phyloP scores from a whole-genome alignment of 768 basidiomycete species.

The Holtermanniella nyarrowii region DNA sequence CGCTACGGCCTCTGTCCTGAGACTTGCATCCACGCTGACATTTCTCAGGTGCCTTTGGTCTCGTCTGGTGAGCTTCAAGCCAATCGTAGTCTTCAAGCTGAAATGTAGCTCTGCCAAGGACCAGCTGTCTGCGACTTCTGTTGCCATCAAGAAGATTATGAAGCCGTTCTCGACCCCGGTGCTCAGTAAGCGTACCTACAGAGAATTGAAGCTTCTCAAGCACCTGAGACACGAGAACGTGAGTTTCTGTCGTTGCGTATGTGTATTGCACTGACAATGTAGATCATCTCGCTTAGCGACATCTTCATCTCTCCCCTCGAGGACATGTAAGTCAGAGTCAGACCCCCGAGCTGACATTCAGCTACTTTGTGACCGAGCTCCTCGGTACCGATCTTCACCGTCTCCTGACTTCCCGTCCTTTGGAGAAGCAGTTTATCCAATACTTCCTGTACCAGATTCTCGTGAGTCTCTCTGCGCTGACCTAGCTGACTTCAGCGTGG shows the following conservation, averaged over 20 bases:
- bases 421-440: conserved; percentile 99
- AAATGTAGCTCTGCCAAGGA: conserved; percentile 72
- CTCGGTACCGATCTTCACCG: conserved; percentile 97
- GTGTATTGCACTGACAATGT: not conserved
- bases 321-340: conserved; percentile 60
- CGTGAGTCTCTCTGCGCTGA: conserved; percentile 45
- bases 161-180: conserved; percentile 96
- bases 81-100: not conserved
- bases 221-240: conserved; percentile 98
- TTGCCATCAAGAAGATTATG: conserved; percentile 99
- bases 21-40: no score
- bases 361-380: conserved; percentile 98
- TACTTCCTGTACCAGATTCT: conserved; percentile 99
- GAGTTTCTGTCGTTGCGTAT: no score
- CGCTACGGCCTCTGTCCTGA: no score
- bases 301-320: conserved; percentile 99
- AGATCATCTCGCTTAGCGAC: conserved; percentile 98
- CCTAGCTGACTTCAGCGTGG: conserved; percentile 55
- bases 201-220: conserved; percentile 94
- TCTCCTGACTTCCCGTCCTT: conserved; percentile 83
- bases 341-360: conserved; percentile 36
- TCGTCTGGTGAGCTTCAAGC: conserved; percentile 69
- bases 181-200: conserved; percentile 92
- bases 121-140: conserved; percentile 82
- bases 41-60: conserved; percentile 76